A percentile compares a stretch with the other conserved stretches of the same genome.
Conservation (phyloP, 2,329 filamentous ascomycete species). For the Fusarium veterinarium region DNA sequence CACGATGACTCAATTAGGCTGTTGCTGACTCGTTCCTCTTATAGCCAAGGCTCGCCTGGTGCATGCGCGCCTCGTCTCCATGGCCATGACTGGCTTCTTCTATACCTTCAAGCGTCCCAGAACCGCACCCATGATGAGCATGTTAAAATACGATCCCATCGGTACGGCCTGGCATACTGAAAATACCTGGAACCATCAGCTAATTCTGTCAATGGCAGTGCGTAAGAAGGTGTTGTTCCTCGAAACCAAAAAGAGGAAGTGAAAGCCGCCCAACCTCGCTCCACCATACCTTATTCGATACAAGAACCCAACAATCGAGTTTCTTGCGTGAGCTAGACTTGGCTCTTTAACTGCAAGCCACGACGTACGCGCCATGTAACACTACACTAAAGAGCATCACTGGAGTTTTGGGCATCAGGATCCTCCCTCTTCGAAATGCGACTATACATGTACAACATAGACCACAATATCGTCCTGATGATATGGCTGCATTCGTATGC, state of each 20-base stretch:
- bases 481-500: conserved; percentile 14
- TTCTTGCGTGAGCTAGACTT: conserved; percentile 20
- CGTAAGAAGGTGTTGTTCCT: conserved; percentile 96
- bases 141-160: conserved; percentile 99
- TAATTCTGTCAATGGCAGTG: conserved; percentile 63
- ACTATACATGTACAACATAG: conserved; percentile 44
- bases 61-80: conserved; percentile 92
- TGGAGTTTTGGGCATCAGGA: conserved; percentile 46
- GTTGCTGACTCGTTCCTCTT: conserved; percentile 15
- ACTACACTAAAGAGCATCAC: conserved; percentile 45
- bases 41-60: conserved; percentile 91
- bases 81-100: conserved; percentile 99
- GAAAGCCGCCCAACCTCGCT: conserved; percentile 29
- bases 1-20: not conserved
- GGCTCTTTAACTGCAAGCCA: conserved; percentile 2
- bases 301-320: not conserved
- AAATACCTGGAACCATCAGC: not conserved
- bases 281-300: conserved; percentile 26
- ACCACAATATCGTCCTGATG: conserved; percentile 20
- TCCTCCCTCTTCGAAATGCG: conserved; percentile 36
- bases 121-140: conserved; percentile 84
- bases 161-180: conserved; percentile 62
- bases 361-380: conserved; percentile 43
- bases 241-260: conserved; percentile 86
- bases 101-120: conserved; percentile 89